Conservation (phyloP, 345 rosid genomes). For the Ceriops decandra region DNA sequence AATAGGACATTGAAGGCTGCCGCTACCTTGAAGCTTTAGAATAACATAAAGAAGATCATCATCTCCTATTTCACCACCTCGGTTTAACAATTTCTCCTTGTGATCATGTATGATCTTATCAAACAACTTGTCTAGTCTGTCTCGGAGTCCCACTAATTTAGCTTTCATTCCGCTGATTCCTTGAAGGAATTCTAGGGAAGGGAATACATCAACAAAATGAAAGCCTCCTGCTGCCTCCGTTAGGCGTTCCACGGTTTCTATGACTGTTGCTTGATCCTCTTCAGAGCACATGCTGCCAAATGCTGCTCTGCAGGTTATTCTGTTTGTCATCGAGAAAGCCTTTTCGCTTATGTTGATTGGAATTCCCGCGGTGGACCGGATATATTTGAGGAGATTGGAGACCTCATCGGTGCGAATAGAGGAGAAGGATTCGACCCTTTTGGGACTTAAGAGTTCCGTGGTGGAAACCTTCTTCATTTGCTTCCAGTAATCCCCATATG, state of each 20-base stretch:
- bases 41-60: slow-evolving; percentile 18
- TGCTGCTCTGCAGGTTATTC: slow-evolving; percentile 11
- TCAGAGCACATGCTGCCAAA: slow-evolving; percentile 11
- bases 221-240: slow-evolving; percentile 11
- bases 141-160: background rate
- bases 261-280: slow-evolving; percentile 5
- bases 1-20: slow-evolving; percentile 14
- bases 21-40: slow-evolving; percentile 11
- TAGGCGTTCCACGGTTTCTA: background rate
- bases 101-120: slow-evolving; percentile 3
- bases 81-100: slow-evolving; percentile 1
- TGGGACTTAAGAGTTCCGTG: slow-evolving; percentile 9
- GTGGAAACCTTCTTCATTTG: slow-evolving; percentile 10
- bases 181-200: slow-evolving; percentile 8
- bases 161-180: slow-evolving; percentile 2
- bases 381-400: background rate
- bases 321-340: slow-evolving; percentile 6
- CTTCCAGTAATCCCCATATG: slow-evolving; percentile 18
- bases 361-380: background rate
- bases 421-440: slow-evolving; percentile 7
- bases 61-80: background rate
- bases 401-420: slow-evolving; percentile 11
- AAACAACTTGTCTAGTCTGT: background rate
- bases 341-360: slow-evolving; percentile 2
- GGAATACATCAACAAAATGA: slow-evolving; percentile 13